Evolutionary conservation across 192 early-diverging fungal genomes (phyloP).

Genomic region (Phlyctochytrium arcticum): DNA sequence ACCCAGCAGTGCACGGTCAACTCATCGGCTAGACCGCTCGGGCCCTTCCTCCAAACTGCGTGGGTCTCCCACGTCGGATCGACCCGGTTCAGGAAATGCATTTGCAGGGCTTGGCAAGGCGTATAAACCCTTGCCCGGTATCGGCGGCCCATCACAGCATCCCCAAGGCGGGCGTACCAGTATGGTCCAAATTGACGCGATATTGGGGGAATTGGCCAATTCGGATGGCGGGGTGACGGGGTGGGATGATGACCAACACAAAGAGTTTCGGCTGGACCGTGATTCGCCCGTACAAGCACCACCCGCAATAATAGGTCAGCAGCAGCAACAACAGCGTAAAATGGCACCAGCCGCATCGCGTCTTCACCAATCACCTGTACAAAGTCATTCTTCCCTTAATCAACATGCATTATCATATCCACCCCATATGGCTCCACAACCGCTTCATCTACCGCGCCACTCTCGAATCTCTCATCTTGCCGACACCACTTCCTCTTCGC

Average conservation of each 20-base stretch:
- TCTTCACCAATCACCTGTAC: not conserved
- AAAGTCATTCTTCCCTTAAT: no score
- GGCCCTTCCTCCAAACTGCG: not conserved
- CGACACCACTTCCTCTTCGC: no score
- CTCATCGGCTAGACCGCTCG: not conserved
- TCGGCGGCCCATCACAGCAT: no score
- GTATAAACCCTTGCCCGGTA: conserved; percentile 18
- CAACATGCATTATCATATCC: no score
- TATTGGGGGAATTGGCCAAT: conserved; percentile 5
- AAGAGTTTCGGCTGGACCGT: no score
- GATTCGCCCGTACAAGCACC: no score
- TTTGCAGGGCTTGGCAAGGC: not conserved
- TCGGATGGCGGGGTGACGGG: not conserved
- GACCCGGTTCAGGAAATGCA: not conserved
- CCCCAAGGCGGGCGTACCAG: not conserved
- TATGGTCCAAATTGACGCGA: conserved; percentile 6
- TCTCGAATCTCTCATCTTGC: conserved; percentile 1
- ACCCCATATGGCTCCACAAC: not conserved
- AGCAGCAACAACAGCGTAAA: not conserved
- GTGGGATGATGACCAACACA: conserved; percentile 5
- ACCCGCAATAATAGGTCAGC: no score
- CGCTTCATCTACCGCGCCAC: not conserved
- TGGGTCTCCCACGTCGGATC: no score
- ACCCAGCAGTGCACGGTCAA: not conserved
- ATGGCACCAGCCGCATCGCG: not conserved